These are phyloP conservation scores for Adansonia grandidieri DNA, from an alignment of 441 rosid species.

Conservation along the genomic window DNA sequence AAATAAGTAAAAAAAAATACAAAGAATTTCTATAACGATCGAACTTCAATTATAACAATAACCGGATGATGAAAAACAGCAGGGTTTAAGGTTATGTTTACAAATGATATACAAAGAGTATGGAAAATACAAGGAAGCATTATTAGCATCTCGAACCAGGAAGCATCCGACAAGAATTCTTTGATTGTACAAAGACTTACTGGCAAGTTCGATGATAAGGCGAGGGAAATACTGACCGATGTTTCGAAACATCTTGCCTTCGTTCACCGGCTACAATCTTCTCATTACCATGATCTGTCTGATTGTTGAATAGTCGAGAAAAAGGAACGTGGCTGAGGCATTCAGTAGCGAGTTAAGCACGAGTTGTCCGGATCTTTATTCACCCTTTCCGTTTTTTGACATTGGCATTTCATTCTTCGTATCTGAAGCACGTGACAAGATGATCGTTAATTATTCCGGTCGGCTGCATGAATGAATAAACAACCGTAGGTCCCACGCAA, in stretches of 20 bases:
- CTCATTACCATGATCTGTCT: slow-evolving; percentile 21
- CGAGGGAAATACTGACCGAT: slow-evolving; percentile 13
- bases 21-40: not conserved
- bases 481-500: slow-evolving; percentile 80
- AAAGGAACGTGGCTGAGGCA: slow-evolving; percentile 9
- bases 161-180: not conserved
- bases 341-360: slow-evolving; percentile 33
- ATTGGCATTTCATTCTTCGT: slow-evolving; percentile 55
- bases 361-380: slow-evolving; percentile 36
- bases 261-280: slow-evolving; percentile 26
- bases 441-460: slow-evolving; percentile 82
- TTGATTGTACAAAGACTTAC: slow-evolving; percentile 3
- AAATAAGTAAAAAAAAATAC: not conserved
- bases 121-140: slow-evolving; percentile 6
- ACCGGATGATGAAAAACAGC: slow-evolving; percentile 14
- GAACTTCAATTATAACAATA: slow-evolving; percentile 6
- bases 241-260: slow-evolving; percentile 29
- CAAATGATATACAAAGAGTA: slow-evolving; percentile 22
- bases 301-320: slow-evolving; percentile 26
- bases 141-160: not conserved
- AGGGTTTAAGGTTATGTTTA: not conserved
- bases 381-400: slow-evolving; percentile 31
- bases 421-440: slow-evolving; percentile 70
- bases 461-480: slow-evolving; percentile 87
- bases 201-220: slow-evolving; percentile 32